A percentile compares a stretch with the other conserved stretches of the same genome.
Evolutionary conservation across 257 asterid genomes (phyloP).

Genomic region (Solanum chmielewskii): DNA sequence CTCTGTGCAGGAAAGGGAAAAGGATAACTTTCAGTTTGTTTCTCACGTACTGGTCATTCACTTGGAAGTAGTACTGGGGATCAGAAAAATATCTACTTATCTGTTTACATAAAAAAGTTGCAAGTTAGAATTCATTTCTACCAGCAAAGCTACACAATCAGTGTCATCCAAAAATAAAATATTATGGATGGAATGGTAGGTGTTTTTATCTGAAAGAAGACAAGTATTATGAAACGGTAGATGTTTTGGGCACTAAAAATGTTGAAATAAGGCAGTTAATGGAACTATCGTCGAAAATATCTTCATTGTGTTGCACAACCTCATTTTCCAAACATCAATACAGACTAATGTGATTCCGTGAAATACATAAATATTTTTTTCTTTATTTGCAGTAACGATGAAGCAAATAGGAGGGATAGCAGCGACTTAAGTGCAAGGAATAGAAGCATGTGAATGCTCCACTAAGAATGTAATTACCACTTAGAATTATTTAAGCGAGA

Average conservation of each 20-base stretch:
- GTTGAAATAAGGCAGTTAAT: background rate
- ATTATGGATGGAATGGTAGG: background rate
- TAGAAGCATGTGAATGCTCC: background rate
- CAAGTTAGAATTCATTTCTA: background rate
- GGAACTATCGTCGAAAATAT: background rate
- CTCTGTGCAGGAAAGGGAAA: slow-evolving; percentile 19
- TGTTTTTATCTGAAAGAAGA: background rate
- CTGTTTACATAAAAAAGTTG: slow-evolving; percentile 4
- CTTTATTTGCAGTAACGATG: background rate
- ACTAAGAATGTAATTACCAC: background rate
- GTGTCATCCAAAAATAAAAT: background rate
- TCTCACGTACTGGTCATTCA: slow-evolving; percentile 14
- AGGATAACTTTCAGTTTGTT: slow-evolving; percentile 21
- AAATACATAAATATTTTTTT: background rate
- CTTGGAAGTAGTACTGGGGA: slow-evolving; percentile 21
- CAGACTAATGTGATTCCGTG: background rate
- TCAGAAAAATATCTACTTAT: slow-evolving; percentile 18
- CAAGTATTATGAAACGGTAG: background rate
- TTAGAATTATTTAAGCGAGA: background rate
- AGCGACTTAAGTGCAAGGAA: background rate
- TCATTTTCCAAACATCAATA: background rate
- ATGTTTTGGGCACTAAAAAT: background rate
- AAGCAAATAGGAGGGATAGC: background rate
- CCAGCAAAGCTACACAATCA: background rate
- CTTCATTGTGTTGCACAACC: background rate